A percentile compares a stretch with the other conserved stretches of the same genome.
Evolutionary conservation across 2,329 filamentous ascomycete genomes (phyloP).

Genomic region (Aquanectria penicillioides): DNA sequence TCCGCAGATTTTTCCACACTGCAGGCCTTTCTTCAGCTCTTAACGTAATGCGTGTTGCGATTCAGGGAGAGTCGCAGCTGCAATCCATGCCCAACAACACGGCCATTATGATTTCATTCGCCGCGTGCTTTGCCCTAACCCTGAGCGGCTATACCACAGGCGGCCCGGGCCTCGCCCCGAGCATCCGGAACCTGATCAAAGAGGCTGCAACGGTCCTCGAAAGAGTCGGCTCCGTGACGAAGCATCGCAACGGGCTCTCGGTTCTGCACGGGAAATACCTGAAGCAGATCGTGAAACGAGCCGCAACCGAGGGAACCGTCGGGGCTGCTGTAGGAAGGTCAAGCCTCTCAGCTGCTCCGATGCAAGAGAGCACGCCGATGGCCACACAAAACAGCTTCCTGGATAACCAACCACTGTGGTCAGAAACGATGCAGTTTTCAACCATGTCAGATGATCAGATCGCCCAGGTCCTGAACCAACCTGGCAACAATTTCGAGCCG

Average conservation of each 20-base stretch:
- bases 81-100: constrained; percentile 84
- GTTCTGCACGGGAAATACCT: constrained; percentile 59
- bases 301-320: constrained; percentile 37
- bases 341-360: constrained; percentile 27
- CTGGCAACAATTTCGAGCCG: constrained; percentile 67
- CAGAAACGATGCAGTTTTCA: constrained; percentile 69
- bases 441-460: constrained; percentile 77
- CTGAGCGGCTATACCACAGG: constrained; percentile 68
- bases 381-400: constrained; percentile 39
- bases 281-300: constrained; percentile 54
- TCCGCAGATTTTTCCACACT: constrained; percentile 77
- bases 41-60: constrained; percentile 79
- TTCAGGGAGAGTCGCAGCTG: constrained; percentile 75
- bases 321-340: constrained; percentile 23
- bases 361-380: constrained; percentile 30
- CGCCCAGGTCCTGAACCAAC: constrained; percentile 71
- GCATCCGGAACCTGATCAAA: constrained; percentile 71
- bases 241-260: constrained; percentile 74
- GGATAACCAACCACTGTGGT: constrained; percentile 50
- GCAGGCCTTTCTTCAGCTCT: constrained; percentile 76
- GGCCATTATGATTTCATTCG: constrained; percentile 81
- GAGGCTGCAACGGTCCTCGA: constrained; percentile 76
- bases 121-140: constrained; percentile 74
- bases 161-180: constrained; percentile 68
- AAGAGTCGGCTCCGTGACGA: constrained; percentile 72